Conservation (phyloP, 2,329 filamentous ascomycete genomes). For the Niveomyces coronatus region DNA sequence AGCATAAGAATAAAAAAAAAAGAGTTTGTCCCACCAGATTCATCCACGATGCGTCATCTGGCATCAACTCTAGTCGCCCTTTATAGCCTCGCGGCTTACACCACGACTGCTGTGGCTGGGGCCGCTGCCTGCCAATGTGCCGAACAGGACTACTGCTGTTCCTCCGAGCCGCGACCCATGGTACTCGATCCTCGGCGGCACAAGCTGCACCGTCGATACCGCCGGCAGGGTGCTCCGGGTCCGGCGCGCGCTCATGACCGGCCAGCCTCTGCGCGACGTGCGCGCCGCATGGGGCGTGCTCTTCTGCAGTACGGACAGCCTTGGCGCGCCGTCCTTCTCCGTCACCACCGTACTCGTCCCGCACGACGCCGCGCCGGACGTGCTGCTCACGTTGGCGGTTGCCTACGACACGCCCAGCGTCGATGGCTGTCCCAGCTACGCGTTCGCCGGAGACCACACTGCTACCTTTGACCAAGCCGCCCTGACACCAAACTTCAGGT, state of each 20-base stretch:
- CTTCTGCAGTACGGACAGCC: conserved; percentile 25
- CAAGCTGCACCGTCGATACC: conserved; percentile 12
- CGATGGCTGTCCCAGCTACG: conserved; percentile 27
- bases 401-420: conserved; percentile 26
- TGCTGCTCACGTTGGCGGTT: conserved; percentile 28
- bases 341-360: conserved; percentile 26
- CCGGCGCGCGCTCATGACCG: conserved; percentile 7
- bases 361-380: background rate
- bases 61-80: too few species aligned
- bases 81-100: too few species aligned
- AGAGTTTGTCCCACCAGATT: too few species aligned
- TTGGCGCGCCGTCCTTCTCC: conserved; percentile 23
- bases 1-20: too few species aligned
- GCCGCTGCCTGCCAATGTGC: too few species aligned
- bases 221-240: conserved; percentile 11
- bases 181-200: conserved; percentile 21
- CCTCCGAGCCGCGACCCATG: conserved; percentile 26
- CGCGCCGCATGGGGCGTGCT: conserved; percentile 22
- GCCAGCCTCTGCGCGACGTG: conserved; percentile 9
- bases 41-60: too few species aligned
- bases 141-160: too few species aligned
- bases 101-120: too few species aligned
- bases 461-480: too few species aligned
- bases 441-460: too few species aligned
- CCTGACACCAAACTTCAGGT: too few species aligned